Base-by-base conservation (phyloP, 371 early-diverging fungal genomes). In the Parasitella parasitica region DNA sequence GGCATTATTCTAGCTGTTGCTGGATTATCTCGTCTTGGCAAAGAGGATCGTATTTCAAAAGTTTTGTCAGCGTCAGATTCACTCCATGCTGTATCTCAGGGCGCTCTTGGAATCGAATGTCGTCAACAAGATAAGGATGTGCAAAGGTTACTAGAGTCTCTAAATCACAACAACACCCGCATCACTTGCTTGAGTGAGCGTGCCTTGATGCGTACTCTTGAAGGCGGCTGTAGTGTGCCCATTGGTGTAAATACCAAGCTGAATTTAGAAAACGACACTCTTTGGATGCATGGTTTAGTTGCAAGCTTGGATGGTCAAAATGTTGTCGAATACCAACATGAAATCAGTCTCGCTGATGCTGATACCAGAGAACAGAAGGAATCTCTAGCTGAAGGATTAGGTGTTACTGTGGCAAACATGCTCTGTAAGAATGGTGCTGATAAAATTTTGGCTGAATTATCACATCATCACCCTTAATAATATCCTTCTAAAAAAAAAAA, bases 151-250 rank as follows among this genome's bases (percentile, higher is more conserved):
- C 70, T 95, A 20, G 63, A 67, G 11, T 61, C 71, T 2, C 78
- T 97, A 27, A 84, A 91, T 39, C 91, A 96, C 63, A 27, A 61
- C 32, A 76, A 75, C 5, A 91, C 96, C 0, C 75, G 87, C 32
- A 54, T 93, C 34, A 70, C 86, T 18, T 94, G 94, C 58, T 70
- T 79, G 27, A 88, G 91, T 5, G 98, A 98, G 69, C 92, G 98
- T n/a, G 79, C 88, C 26, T 81, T 97, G 64, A 92, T 97, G 94
- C 86, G 94, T 20, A 77, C 73, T 22, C 74, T 98, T 18, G 96
- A 97, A 78, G 98, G 98, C 34, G 98, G 98, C 1, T 98, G 98
- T 81, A 91, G 89, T 57, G 97, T 98, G 52, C 98, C 98, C 6
- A 90, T 97, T 66, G 98, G 97, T 53, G 97, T 96, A 18, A 83